Evolutionary conservation across 129 eudicot genomes (phyloP), one percentile per base, ranked within the genome.

Genomic region (Ambrosia trifida): DNA sequence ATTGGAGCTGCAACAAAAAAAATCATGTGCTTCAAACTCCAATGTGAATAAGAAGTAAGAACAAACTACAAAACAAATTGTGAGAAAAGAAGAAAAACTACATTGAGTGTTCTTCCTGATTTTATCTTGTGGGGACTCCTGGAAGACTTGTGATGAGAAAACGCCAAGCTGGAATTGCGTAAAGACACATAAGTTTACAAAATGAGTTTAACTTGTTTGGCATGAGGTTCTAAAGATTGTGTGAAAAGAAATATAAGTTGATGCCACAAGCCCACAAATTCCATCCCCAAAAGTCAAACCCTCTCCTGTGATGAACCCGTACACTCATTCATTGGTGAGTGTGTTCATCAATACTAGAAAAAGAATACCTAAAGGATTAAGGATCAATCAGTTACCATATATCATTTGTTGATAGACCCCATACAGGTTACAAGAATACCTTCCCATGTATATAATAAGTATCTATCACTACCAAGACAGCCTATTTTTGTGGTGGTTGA

Each of bases 101-200:
- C 98, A 83, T 68, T 89, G 89, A 65, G 84, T 94, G 77, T 86
- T 76, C 86, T 87, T 94, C 96, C 87, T 82, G 71, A 87, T 80
- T 74, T 87, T 87, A 70, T 93, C 98, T 18, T 90, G 90, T n/a
- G 96, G 89, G 56, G 96, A 89, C 80, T 94, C 98, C 80, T 89
- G 95, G 78, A 94, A 94, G 77, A 94, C 96, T 85, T 94, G 98
- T 78, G 98, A 93, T 41, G 96, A 87, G 85, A 89, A 93, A 76
- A 87, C 95, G 80, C 95, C 95, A 64, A 89, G 92, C 96, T 93
- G 92, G 50, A 49, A 66, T 65, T 14, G 68, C 33, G 65, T 52
- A 69, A 72, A 65, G 33, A 35, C 5, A 16, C 75, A 50, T 13
- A 44, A 51, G 18, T 51, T 51, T 51, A 51, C 20, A 2, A 16